Base-by-base conservation (phyloP, 306 rosid species). In the Benincasa hispida region DNA sequence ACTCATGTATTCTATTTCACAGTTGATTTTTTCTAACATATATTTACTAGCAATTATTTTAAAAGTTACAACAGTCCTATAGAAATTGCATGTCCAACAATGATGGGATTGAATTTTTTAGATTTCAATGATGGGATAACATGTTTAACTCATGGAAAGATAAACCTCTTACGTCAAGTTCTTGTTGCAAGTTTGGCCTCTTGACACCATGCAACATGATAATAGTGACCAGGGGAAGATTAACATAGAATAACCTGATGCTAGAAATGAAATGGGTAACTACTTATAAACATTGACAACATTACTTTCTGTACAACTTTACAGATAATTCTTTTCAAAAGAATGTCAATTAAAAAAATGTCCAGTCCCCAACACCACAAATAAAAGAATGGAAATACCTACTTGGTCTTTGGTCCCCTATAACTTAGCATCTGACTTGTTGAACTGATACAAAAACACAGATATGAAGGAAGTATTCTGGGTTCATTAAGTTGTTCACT, bases 381-480 rank as follows among this genome's bases (percentile, higher is more conserved):
- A 69, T 42, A 24, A 69, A 69, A 45, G 75, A 69, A 69, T 69
- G 56, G 35, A 68, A 68, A 68, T 41, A 42, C 53, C 34, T 68
- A 68, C 55, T 35, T 69, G 55, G 13, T 69, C 56, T 69, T 42
- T 22, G 54, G 22, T 69, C 75, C 75, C 75, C 75, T 69, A 69
- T 69, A 69, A 42, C 37, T 69, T 69, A 42, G 37, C 73, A 66
- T 39, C 55, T 74, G 82, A 62, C 87, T 35, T 80, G 81, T 63
- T 89, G 83, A 77, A 89, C 88, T 85, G 87, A 87, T 78, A 91
- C 55, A 82, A 81, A 94, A 67, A 92, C 91, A 85, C 89, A 92
- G 19, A 92, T 82, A 63, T 92, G 97, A 82, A 94, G 95, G 76
- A 87, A 94, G 86, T 89, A 84, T 78, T 94, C 99, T 1, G 99